These are phyloP conservation scores for Daldinia loculata DNA, from an alignment of 495 filamentous ascomycete species.

Conservation along the genomic window DNA sequence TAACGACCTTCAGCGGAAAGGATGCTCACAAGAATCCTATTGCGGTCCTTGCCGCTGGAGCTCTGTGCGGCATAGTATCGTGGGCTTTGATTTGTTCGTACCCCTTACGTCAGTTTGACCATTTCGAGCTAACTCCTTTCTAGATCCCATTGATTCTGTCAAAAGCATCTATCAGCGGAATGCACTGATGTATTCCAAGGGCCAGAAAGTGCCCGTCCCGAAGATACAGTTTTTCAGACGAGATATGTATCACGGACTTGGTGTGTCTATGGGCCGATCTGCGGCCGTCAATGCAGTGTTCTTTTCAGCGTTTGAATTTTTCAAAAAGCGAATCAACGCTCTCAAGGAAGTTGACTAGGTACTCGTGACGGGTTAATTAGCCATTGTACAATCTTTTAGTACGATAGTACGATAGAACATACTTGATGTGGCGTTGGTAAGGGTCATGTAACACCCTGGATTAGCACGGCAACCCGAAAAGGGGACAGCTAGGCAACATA, in stretches of 20 bases:
- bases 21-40: constrained; percentile 73
- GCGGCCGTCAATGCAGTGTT: constrained; percentile 79
- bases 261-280: constrained; percentile 80
- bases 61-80: constrained; percentile 79
- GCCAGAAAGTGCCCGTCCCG: constrained; percentile 65
- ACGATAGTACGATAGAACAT: constrained; percentile 22
- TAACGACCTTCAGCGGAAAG: constrained; percentile 75
- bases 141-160: constrained; percentile 81
- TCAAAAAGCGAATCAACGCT: constrained; percentile 74
- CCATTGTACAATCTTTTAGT: constrained; percentile 29
- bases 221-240: constrained; percentile 77
- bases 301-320: constrained; percentile 78
- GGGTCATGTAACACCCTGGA: constrained; percentile 19
- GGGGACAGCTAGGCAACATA: constrained; percentile 24
- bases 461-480: constrained; percentile 31
- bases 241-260: constrained; percentile 78
- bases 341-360: constrained; percentile 53
- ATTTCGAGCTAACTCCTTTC: constrained; percentile 32
- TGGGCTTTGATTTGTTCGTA: constrained; percentile 76
- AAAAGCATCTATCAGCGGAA: constrained; percentile 86
- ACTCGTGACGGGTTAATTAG: constrained; percentile 3
- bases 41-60: constrained; percentile 77
- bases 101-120: constrained; percentile 8
- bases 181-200: constrained; percentile 71
- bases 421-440: constrained; percentile 33